phyloP scores from a whole-genome alignment of 2,329 filamentous ascomycete species.

The Aspergillus sp. region DNA sequence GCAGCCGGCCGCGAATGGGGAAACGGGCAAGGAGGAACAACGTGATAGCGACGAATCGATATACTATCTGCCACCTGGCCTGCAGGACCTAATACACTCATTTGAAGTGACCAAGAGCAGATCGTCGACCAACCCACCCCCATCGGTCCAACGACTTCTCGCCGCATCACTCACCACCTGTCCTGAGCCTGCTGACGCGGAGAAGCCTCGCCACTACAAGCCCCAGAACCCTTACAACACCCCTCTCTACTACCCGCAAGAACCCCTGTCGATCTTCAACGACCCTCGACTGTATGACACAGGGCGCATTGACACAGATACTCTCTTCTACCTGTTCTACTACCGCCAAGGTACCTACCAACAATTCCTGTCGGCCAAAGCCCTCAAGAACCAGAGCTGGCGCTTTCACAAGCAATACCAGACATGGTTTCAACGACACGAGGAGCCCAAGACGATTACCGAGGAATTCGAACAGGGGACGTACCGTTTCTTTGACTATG shows the following conservation, averaged over 20 bases:
- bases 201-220: conserved; percentile 77
- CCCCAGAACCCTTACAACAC: conserved; percentile 77
- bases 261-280: conserved; percentile 86
- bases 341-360: conserved; percentile 96
- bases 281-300: conserved; percentile 76
- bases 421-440: conserved; percentile 98
- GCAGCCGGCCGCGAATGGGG: conserved; percentile 45
- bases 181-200: conserved; percentile 72
- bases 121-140: conserved; percentile 55
- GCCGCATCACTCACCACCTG: conserved; percentile 67
- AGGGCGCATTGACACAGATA: conserved; percentile 83
- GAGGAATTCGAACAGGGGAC: conserved; percentile 99
- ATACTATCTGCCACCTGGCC: conserved; percentile 82
- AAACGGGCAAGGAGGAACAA: conserved; percentile 42
- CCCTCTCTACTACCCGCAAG: conserved; percentile 81
- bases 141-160: conserved; percentile 69
- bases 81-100: conserved; percentile 86
- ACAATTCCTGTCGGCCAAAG: conserved; percentile 91
- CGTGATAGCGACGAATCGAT: conserved; percentile 70
- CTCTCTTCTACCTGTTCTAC: conserved; percentile 98
- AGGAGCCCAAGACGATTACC: conserved; percentile 97
- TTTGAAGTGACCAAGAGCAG: conserved; percentile 79
- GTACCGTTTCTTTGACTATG: conserved; percentile 98
- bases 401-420: conserved; percentile 99
- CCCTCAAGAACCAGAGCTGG: conserved; percentile 98